Base-by-base conservation (phyloP, 257 asterid genomes). In the Craterostigma plantagineum region DNA sequence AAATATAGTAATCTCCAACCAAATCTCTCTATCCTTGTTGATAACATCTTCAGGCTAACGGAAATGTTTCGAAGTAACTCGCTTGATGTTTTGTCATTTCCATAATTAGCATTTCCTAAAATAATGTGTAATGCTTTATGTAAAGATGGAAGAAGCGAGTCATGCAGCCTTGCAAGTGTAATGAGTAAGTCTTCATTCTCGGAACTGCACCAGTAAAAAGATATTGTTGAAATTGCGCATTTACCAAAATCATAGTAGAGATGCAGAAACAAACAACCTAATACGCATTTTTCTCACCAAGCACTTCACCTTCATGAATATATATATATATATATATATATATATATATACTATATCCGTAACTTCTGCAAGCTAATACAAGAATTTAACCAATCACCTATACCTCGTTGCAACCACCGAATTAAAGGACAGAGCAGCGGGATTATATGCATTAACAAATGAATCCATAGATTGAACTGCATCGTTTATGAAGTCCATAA, bases 401-500 rank as follows among this genome's bases (percentile, higher is more conserved):
- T 67, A 87, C 98, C 95, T 75, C 58, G 59, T 65, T 46, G 79
- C 83, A 58, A 76, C 79, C 4, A 81, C 85, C 50, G 83, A 76
- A 47, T 74, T 57, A 67, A 87, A 79, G 66, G 61, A 72, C 59
- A 76, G 50, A 48, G 92, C 87, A 42, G 98, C 82, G 49, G 53
- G 76, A 54, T 76, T 72, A 63, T 82, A 68, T 45, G 91, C 90
- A 61, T 50, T 67, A 54, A 82, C 72, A 58, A 82, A 82, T 36
- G 86, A 77, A 58, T 82, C 95, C 75, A 87, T 58, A 34, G 93
- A 68, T 41, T 82, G 83, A 54, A 87, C 82, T 16, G 91, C 80
- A 50, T 87, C 98, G 59, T 87, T 87, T 50, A 87, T 61, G 83
- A 82, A 87, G 68, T 82, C 98, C 92, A 87, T 82, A 49, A 82